Evolutionary conservation across 2,329 filamentous ascomycete species (phyloP), one percentile per base, ranked within the genome.

Genomic region (Ceratocystis cacaofunesta): DNA sequence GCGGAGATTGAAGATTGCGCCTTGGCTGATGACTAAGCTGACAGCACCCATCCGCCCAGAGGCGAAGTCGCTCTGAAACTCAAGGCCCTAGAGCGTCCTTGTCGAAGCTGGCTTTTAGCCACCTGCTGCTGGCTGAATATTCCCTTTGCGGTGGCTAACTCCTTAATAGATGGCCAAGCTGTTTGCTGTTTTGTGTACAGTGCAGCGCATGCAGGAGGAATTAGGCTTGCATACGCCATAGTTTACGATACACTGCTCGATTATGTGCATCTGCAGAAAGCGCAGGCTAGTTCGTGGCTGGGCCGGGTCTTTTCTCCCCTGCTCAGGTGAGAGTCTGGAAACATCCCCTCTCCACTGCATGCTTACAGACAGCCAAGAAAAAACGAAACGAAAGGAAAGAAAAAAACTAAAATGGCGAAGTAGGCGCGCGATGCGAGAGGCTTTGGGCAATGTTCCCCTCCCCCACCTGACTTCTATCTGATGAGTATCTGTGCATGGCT

Each of bases 181-280:
- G 8, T 6, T 52, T 52, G 48, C 22, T 48, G 46, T 22, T 52
- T 41, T 15, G 36, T 41, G 36, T 41, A 41, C 36, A 41, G 36
- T 41, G 36, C 36, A 41, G 48, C n/a, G 55, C 55, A 36, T 58
- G 55, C 55, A 58, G 28, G 28, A 58, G 28, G 55, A 36, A 58
- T 58, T 58, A 58, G 28, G 55, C 55, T 36, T 36, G 28, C 55
- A 58, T 32, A 58, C 55, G 55, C 55, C 28, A 58, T 58, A 58
- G 7, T 19, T 58, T 36, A 58, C 55, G 28, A 36, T 36, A 36
- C 12, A 8, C 55, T 36, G 17, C 55, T 58, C 17, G 55, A 58
- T 32, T 58, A 36, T 58, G 55, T 36, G 55, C 30, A 30, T 58
- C 48, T 52, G 48, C 19, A 52, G 22, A 52, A 22, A 41, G 36